phyloP scores from a whole-genome alignment of 345 rosid genomes.

The Trapa bicornis region DNA sequence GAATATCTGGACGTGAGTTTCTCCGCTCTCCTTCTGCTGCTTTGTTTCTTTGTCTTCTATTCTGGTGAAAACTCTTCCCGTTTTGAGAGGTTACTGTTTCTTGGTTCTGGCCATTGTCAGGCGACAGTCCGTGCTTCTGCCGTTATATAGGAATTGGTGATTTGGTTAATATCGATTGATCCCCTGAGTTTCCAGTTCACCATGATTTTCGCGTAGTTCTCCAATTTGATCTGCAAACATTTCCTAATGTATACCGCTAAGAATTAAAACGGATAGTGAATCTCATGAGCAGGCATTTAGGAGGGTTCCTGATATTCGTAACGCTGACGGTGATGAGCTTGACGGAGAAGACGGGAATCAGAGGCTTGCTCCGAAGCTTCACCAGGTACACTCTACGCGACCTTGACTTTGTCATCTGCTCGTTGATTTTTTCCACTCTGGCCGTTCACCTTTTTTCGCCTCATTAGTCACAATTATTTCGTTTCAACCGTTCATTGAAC shows the following conservation, averaged over 20 bases:
- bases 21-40: background rate
- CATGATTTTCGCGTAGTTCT: background rate
- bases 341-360: constrained; percentile 43
- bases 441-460: background rate
- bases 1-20: constrained; percentile 81
- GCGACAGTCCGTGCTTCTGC: background rate
- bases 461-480: too few relatives aligned
- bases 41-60: background rate
- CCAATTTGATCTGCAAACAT: background rate
- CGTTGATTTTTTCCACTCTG: background rate
- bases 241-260: background rate
- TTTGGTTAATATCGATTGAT: background rate
- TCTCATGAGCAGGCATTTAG: constrained; percentile 44
- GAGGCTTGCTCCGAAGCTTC: constrained; percentile 31
- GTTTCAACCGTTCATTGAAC: background rate
- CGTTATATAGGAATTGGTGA: background rate
- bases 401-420: background rate
- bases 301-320: constrained; percentile 60
- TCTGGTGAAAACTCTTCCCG: too few relatives aligned
- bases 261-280: background rate
- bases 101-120: background rate
- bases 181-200: background rate
- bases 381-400: constrained; percentile 28
- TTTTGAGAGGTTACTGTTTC: background rate
- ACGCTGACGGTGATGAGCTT: constrained; percentile 51